Conservation (phyloP, 306 rosid genomes). For the Malus fusca region DNA sequence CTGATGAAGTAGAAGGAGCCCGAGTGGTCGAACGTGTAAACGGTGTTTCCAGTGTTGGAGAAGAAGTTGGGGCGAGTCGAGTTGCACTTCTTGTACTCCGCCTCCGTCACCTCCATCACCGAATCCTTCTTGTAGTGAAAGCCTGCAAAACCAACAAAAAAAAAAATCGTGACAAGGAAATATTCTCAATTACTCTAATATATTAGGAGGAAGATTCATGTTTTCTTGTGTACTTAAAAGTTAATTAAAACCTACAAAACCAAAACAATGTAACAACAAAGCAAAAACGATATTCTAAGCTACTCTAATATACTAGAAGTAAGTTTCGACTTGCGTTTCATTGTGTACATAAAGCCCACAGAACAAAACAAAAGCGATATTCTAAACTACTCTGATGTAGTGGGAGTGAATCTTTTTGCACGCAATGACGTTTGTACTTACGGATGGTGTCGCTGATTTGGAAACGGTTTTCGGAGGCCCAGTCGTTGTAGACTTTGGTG, state of each 20-base stretch:
- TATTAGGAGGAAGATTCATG: too few relatives aligned
- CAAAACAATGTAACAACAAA: too few relatives aligned
- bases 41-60: slow-evolving; percentile 54
- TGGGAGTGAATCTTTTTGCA: too few relatives aligned
- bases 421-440: slow-evolving; percentile 19
- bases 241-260: too few relatives aligned
- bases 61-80: slow-evolving; percentile 68
- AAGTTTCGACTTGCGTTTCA: too few relatives aligned
- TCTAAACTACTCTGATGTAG: too few relatives aligned
- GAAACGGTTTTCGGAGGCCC: slow-evolving; percentile 86
- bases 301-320: too few relatives aligned
- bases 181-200: neutral
- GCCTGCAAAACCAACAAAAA: slow-evolving; percentile 22
- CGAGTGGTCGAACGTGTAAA: slow-evolving; percentile 37
- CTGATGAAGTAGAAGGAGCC: slow-evolving; percentile 83
- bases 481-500: slow-evolving; percentile 51
- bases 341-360: too few relatives aligned
- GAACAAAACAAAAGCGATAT: too few relatives aligned
- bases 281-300: too few relatives aligned
- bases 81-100: slow-evolving; percentile 52
- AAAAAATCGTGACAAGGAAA: neutral
- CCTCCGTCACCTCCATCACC: slow-evolving; percentile 66
- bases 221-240: too few relatives aligned
- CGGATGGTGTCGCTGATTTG: slow-evolving; percentile 52
- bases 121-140: slow-evolving; percentile 74